A percentile compares a stretch with the other conserved stretches of the same genome.
Evolutionary conservation across 139 green algal genomes (phyloP).

Genomic region (Auxenochlorella pyrenoidosa): DNA sequence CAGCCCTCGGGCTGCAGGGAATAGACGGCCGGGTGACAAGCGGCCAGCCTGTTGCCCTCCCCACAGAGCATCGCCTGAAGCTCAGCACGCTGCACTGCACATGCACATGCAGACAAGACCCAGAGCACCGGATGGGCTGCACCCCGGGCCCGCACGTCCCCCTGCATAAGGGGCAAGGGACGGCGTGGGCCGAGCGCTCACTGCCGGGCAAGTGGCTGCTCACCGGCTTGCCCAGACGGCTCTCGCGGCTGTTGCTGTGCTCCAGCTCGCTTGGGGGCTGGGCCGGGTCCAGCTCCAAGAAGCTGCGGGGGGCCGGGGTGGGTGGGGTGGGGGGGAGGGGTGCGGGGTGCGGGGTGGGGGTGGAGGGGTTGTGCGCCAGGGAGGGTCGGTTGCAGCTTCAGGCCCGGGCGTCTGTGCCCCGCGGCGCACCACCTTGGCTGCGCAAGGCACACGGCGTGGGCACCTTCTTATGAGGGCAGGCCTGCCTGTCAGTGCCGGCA

Average conservation of each 20-base stretch:
- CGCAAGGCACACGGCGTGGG: too few relatives aligned
- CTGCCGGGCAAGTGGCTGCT: too few relatives aligned
- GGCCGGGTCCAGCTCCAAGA: not conserved
- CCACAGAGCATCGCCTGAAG: not conserved
- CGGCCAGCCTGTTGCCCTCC: not conserved
- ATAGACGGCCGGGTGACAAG: not conserved
- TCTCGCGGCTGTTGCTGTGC: conserved; percentile 27
- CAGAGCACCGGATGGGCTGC: too few relatives aligned
- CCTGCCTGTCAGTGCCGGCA: not conserved
- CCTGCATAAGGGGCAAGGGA: too few relatives aligned
- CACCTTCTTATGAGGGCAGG: too few relatives aligned
- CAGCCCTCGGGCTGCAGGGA: conserved; percentile 29
- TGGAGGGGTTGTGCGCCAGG: too few relatives aligned
- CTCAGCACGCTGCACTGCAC: not conserved
- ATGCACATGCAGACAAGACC: not conserved
- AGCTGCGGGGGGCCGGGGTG: conserved; percentile 7
- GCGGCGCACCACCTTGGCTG: not conserved
- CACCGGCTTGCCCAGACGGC: conserved; percentile 9
- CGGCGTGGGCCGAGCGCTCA: too few relatives aligned
- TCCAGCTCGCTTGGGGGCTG: not conserved
- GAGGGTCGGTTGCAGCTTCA: too few relatives aligned
- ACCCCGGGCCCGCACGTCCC: too few relatives aligned
- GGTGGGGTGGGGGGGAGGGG: not conserved
- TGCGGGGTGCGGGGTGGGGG: too few relatives aligned
- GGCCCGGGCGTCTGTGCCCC: too few relatives aligned